Base-by-base conservation (phyloP, 257 asterid species). In the Cordia subcordata region DNA sequence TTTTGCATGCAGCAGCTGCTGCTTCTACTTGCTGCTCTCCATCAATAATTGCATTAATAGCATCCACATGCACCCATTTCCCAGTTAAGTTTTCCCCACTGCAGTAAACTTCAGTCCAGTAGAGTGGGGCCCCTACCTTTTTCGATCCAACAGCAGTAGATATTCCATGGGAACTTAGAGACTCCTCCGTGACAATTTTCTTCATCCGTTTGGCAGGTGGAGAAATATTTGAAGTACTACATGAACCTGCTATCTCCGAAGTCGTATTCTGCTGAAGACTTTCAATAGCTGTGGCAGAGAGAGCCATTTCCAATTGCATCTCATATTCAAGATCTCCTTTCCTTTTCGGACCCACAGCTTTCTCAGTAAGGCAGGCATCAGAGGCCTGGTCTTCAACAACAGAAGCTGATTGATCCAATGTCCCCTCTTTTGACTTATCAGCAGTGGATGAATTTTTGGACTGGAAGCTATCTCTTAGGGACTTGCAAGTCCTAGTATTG, bases 81-180 rank as follows among this genome's bases (percentile, higher is more conserved):
- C 99, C 99, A 1, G 95, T 79, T 83, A 82, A 62, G 70, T 86
- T 81, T 70, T 93, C 99, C 46, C 99, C 95, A 53, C 80, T 53
- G 51, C 96, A 93, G 59, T 84, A 93, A 44, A 89, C 95, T 73
- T 93, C 99, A 14, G 96, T 95, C 99, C 99, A 93, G 73, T 81
- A 85, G 58, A 93, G 79, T 18, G 97, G 99, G 63, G 99, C 97
- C 37, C 99, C 97, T 55, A 80, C 82, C 77, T 86, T 88, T 71
- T 69, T 79, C 13, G 99, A 82, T 68, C 99, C 99, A 77, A 93
- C 65, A 57, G 94, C 96, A 64, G 90, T 88, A 55, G 97, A 86
- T 69, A 89, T 68, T 71, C 77, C 94, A 70, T 66, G 69, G 19
- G 79, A 73, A 44, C 75, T 69, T 35, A 77, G 70, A 63, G 81